Evolutionary conservation across 495 filamentous ascomycete genomes (phyloP).

Genomic region (Lepidopterella palustris): DNA sequence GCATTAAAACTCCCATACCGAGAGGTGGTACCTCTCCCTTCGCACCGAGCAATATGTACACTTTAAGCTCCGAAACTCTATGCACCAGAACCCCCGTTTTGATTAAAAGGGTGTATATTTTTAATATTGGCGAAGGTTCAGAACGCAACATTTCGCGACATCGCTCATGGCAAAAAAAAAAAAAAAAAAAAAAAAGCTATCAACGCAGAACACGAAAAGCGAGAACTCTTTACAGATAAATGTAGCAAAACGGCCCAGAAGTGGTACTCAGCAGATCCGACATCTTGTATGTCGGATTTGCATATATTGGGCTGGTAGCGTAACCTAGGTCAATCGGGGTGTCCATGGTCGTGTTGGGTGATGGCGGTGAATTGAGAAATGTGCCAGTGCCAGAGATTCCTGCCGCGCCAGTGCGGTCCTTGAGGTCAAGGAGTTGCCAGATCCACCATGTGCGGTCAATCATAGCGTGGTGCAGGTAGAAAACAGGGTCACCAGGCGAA

Average conservation of each 20-base stretch:
- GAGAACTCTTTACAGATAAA: constrained; percentile 14
- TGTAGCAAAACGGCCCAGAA: constrained; percentile 25
- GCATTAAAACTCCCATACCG: too few relatives aligned
- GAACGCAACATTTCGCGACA: too few relatives aligned
- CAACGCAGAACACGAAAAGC: background rate
- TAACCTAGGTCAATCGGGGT: constrained; percentile 14
- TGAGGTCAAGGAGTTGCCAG: constrained; percentile 12
- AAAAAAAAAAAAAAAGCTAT: background rate
- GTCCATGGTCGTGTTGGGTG: constrained; percentile 13
- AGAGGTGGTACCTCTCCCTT: too few relatives aligned
- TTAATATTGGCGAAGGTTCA: too few relatives aligned
- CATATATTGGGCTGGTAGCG: constrained; percentile 9
- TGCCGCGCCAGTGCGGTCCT: constrained; percentile 1
- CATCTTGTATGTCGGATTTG: constrained; percentile 4
- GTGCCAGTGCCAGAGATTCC: constrained; percentile 23
- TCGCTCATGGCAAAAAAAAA: too few relatives aligned
- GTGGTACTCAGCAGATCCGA: constrained; percentile 23
- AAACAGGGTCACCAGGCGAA: constrained; percentile 20
- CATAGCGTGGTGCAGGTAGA: constrained; percentile 22
- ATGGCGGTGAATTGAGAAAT: constrained; percentile 15
- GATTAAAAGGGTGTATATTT: too few relatives aligned
- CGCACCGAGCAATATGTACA: too few relatives aligned
- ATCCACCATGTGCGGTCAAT: constrained; percentile 28
- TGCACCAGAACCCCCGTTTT: too few relatives aligned
- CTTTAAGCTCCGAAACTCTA: too few relatives aligned